Evolutionary conservation across 2,329 filamentous ascomycete genomes (phyloP).

Genomic region (Dryadomyces quercivorus): DNA sequence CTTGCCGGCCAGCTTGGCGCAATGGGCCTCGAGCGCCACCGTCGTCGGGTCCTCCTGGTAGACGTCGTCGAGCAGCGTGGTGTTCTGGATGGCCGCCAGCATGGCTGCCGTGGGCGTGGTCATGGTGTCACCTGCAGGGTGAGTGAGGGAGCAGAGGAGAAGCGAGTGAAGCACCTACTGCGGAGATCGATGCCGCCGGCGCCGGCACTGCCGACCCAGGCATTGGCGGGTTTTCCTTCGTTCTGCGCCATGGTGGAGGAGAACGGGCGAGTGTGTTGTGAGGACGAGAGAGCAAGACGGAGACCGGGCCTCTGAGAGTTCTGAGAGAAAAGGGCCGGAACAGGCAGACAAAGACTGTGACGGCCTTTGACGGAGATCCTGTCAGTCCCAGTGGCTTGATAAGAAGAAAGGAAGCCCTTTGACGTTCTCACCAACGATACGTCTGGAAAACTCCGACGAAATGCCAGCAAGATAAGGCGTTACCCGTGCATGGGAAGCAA

Average conservation of each 20-base stretch:
- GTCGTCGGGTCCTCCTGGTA: constrained; percentile 72
- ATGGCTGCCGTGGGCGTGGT: constrained; percentile 71
- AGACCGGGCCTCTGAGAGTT: too few species aligned
- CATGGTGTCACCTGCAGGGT: constrained; percentile 34
- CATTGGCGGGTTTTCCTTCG: constrained; percentile 4
- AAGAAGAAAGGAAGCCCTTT: neutral
- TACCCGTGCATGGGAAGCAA: neutral
- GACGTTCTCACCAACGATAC: too few species aligned
- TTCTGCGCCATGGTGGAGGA: neutral
- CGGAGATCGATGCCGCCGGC: constrained; percentile 20
- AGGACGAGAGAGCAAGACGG: neutral
- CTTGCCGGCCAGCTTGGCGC: constrained; percentile 63
- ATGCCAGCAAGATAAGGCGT: neutral
- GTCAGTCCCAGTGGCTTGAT: neutral
- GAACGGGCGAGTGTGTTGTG: neutral
- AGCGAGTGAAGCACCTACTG: constrained; percentile 14
- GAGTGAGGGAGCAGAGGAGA: neutral
- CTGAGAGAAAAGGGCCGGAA: too few species aligned
- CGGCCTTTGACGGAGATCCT: neutral
- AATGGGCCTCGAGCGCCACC: constrained; percentile 58
- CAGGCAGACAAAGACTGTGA: neutral
- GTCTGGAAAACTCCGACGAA: neutral
- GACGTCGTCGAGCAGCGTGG: constrained; percentile 74
- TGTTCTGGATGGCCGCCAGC: constrained; percentile 65
- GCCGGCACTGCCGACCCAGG: constrained; percentile 21